Conservation (phyloP, 768 basidiomycete genomes). For the Podaxis sp. region DNA sequence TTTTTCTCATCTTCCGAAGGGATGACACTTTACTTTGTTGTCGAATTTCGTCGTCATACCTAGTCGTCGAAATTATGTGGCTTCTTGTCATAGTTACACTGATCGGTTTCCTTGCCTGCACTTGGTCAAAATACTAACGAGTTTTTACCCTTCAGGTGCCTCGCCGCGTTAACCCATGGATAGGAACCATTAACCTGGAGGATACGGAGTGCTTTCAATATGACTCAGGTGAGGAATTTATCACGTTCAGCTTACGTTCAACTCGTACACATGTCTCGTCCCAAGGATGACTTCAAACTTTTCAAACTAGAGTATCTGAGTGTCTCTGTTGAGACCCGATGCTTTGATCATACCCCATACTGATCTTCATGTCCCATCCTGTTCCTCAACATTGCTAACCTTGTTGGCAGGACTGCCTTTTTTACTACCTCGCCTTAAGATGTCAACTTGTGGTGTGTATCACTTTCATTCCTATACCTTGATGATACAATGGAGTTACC, state of each 20-base stretch:
- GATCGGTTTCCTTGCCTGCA: constrained; percentile 48
- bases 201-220: background rate
- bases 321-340: constrained; percentile 51
- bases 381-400: constrained; percentile 9
- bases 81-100: constrained; percentile 92
- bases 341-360: constrained; percentile 65
- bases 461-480: constrained; percentile 22
- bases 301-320: constrained; percentile 97
- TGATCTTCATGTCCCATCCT: constrained; percentile 37
- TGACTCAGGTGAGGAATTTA: background rate
- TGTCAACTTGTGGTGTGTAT: constrained; percentile 32
- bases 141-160: background rate
- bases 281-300: constrained; percentile 58
- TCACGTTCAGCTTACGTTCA: background rate
- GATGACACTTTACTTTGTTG: constrained; percentile 55
- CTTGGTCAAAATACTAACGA: constrained; percentile 15
- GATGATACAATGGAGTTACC: constrained; percentile 86
- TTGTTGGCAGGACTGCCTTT: background rate
- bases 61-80: constrained; percentile 53
- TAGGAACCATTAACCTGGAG: background rate
- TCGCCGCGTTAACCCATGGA: background rate
- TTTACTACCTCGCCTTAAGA: constrained; percentile 5
- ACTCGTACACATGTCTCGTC: background rate
- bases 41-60: constrained; percentile 51
- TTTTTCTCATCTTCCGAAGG: constrained; percentile 32